Evolutionary conservation across 2,329 filamentous ascomycete genomes (phyloP), one percentile per base, ranked within the genome.

Genomic region (Hypoxylon sp.): DNA sequence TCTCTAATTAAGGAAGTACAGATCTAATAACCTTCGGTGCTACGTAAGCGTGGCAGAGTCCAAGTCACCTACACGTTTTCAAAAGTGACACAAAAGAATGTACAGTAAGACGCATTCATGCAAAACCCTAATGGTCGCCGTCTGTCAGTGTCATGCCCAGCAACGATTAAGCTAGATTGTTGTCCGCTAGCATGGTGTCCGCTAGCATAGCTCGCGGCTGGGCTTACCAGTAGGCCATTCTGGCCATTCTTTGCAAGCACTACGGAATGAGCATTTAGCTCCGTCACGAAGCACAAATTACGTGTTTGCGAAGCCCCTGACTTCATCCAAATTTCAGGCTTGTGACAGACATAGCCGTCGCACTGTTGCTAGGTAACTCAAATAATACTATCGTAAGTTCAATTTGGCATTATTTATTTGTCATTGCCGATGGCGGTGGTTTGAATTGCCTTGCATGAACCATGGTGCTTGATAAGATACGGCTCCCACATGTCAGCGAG

Each of bases 1-100:
- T 51, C 64, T 69, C 64, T 69, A 67, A 60, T 32, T 63, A 38
- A 57, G 58, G 60, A 51, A 63, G 38, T 50, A 67, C 46, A 68
- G 61, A 70, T 70, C 64, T 68, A 46, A 63, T 48, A 55, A 23
- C 21, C 60, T 19, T 13, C 48, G 32, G 52, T 67, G 17, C 67
- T 59, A 67, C 67, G 60, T 69, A 60, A 69, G 56, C 53, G 58
- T 53, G 45, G 52, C 64, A 59, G 34, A 56, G 49, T n/a, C 28
- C 38, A 52, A 34, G 49, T 62, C 49, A 57, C 53, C 34, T 56
- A 59, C 36, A 32, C 30, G n/a, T 28, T 36, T 59, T 65, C 34
- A 34, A 23, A 28, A 23, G 46, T 51, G 55, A 67, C 61, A 58
- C 30, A 30, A 46, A 45, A 52, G 32, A 13, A 43, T 32, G 13